These are phyloP conservation scores for Saturnispora sekii DNA, from an alignment of 805 yeast genomes.

Conservation along the genomic window DNA sequence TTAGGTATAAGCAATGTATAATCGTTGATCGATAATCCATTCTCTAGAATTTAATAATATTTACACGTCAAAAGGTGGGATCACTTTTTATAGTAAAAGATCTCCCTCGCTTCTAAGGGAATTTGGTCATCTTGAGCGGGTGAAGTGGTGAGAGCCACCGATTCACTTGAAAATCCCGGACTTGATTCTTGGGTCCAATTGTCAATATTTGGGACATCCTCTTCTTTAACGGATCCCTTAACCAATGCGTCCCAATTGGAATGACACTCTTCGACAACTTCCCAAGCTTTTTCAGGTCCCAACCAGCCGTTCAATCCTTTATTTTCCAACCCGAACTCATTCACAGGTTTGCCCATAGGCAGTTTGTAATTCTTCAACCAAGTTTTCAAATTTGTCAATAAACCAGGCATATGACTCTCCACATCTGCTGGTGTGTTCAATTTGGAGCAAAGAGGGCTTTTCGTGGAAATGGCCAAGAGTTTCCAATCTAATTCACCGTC, in stretches of 20 bases:
- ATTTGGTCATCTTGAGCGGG: constrained; percentile 7
- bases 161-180: constrained; percentile 11
- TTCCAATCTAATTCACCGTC: constrained; percentile 99
- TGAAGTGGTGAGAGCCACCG: not conserved
- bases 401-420: constrained; percentile 56
- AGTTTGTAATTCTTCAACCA: constrained; percentile 83
- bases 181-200: constrained; percentile 31
- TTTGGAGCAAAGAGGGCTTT: constrained; percentile 54
- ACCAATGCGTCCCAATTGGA: constrained; percentile 58
- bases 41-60: not conserved
- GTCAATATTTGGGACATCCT: constrained; percentile 27
- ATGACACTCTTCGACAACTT: constrained; percentile 53
- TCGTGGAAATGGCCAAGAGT: constrained; percentile 57
- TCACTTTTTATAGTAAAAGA: constrained; percentile 9
- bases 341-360: constrained; percentile 72
- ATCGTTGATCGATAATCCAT: constrained; percentile 5
- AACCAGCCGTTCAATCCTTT: constrained; percentile 26
- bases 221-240: constrained; percentile 28
- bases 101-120: constrained; percentile 15
- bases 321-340: constrained; percentile 67
- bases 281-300: constrained; percentile 43
- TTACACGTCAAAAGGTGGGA: not conserved
- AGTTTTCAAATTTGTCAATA: constrained; percentile 53
- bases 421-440: constrained; percentile 62
- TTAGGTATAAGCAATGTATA: not conserved